Conservation (phyloP, 2,329 filamentous ascomycete species). For the Penicillium sp. region DNA sequence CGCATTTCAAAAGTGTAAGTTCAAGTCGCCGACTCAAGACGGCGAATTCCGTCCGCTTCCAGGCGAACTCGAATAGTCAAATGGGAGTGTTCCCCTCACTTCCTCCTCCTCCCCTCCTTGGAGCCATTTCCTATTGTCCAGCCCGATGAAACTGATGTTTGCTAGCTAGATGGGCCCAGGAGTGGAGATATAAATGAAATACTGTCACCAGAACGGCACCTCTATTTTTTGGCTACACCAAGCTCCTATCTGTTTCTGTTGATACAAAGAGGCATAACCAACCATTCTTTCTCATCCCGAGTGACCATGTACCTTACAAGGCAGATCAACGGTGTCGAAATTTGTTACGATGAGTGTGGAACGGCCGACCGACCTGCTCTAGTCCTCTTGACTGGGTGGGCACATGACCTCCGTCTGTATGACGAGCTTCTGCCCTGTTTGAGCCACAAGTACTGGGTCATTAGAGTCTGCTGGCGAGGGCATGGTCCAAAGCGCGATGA, state of each 20-base stretch:
- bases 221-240: background rate
- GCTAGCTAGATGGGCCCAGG: background rate
- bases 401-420: slow-evolving; percentile 22
- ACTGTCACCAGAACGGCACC: background rate
- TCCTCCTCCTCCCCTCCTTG: background rate
- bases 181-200: background rate
- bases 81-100: background rate
- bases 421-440: slow-evolving; percentile 19
- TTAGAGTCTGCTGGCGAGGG: slow-evolving; percentile 3
- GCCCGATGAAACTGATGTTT: background rate
- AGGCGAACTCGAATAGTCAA: background rate
- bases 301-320: background rate
- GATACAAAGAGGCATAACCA: background rate
- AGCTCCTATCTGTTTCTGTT: background rate
- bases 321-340: slow-evolving; percentile 20
- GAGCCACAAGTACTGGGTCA: slow-evolving; percentile 6
- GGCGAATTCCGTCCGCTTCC: background rate
- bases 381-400: slow-evolving; percentile 22
- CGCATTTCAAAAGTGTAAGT: background rate
- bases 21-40: background rate
- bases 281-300: background rate
- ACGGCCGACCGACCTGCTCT: slow-evolving; percentile 14
- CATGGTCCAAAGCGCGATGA: background rate
- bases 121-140: background rate
- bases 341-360: slow-evolving; percentile 21